Conservation (phyloP, 768 basidiomycete species). For the Lactifluus pinguis region DNA sequence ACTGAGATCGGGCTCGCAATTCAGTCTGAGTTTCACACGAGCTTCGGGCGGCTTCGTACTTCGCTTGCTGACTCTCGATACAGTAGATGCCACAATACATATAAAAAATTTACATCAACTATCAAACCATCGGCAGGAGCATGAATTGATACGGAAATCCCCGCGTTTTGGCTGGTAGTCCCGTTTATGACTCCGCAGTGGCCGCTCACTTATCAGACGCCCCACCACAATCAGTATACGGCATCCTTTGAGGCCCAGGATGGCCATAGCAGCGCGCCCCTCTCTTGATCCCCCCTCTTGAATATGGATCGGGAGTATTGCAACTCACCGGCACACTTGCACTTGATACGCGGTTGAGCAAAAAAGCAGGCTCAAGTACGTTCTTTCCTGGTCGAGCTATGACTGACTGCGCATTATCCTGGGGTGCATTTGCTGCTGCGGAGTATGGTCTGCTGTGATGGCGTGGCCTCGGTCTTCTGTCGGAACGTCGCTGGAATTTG, state of each 20-base stretch:
- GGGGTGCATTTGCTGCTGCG: too few relatives aligned
- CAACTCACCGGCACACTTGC: neutral
- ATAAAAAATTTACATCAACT: too few relatives aligned
- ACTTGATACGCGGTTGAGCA: neutral
- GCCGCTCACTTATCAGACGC: neutral
- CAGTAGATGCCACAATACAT: too few relatives aligned
- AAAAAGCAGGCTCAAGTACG: neutral
- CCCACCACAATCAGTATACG: neutral
- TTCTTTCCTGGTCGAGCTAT: too few relatives aligned
- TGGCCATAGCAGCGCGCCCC: neutral
- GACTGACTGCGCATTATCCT: neutral
- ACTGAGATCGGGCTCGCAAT: too few relatives aligned
- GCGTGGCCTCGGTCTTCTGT: neutral
- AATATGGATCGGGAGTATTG: neutral
- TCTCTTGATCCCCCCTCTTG: neutral
- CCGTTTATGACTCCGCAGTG: neutral
- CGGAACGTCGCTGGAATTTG: too few relatives aligned
- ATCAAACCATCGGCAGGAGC: neutral
- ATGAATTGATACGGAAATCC: neutral
- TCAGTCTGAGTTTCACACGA: neutral
- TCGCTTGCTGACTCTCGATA: too few relatives aligned
- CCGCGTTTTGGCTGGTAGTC: too few relatives aligned
- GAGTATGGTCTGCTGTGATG: neutral
- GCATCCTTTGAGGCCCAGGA: neutral
- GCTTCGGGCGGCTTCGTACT: too few relatives aligned